Conservation (phyloP, 306 rosid genomes). For the Cucurbita maxima region DNA sequence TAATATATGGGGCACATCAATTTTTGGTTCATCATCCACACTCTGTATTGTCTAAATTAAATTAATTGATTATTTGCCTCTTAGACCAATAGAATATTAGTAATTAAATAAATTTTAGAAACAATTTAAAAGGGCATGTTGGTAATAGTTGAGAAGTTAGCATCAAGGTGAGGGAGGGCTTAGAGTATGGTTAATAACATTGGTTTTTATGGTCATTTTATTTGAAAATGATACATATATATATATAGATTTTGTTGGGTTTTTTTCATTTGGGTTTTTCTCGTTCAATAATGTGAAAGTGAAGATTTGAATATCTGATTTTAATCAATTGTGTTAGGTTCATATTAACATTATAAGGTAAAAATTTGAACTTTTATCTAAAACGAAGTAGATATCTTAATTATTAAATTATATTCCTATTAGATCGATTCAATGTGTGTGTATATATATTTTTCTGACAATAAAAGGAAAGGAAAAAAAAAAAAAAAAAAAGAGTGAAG, state of each 20-base stretch:
- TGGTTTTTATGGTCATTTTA: not conserved
- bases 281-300: not conserved
- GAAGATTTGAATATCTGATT: not conserved
- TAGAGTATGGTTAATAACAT: too few relatives aligned
- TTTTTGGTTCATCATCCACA: not conserved
- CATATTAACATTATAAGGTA: too few relatives aligned
- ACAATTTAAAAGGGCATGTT: not conserved
- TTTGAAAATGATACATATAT: not conserved
- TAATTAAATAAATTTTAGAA: too few relatives aligned
- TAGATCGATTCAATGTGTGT: too few relatives aligned
- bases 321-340: too few relatives aligned
- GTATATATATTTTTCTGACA: too few relatives aligned
- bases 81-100: not conserved
- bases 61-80: not conserved
- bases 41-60: not conserved
- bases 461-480: not conserved
- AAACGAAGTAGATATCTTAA: not conserved
- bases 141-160: not conserved
- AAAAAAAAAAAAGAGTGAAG: not conserved
- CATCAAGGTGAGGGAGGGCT: not conserved
- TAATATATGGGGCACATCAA: not conserved
- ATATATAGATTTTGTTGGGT: not conserved
- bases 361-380: too few relatives aligned
- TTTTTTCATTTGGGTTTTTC: not conserved
- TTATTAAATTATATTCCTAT: not conserved